These are phyloP conservation scores for Paraglomus brasilianum DNA, from an alignment of 192 early-diverging fungal species.

Conservation along the genomic window DNA sequence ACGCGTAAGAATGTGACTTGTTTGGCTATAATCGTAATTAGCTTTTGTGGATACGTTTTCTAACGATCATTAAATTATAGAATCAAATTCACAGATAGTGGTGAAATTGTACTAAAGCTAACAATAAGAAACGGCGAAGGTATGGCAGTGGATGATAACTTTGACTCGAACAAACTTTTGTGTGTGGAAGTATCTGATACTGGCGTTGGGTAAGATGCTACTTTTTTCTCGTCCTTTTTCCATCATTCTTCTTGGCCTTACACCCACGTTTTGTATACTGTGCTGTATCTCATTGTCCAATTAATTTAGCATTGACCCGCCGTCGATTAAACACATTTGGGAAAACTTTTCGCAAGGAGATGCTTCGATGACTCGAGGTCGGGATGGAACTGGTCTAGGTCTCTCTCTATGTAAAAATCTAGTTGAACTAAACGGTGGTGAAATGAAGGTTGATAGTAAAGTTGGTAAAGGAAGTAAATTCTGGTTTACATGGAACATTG, in stretches of 20 bases:
- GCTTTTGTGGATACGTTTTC: too few relatives aligned
- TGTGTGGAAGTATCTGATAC: constrained; percentile 67
- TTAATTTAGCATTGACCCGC: constrained; percentile 52
- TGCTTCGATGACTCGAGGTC: constrained; percentile 65
- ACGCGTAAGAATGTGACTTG: constrained; percentile 34
- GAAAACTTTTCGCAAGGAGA: constrained; percentile 74
- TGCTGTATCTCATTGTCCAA: too few relatives aligned
- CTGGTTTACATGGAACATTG: constrained; percentile 55
- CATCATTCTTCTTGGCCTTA: too few relatives aligned
- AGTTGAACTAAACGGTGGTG: constrained; percentile 67
- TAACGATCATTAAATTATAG: neutral
- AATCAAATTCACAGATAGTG: constrained; percentile 52
- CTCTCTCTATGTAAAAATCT: constrained; percentile 74
- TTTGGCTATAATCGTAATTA: too few relatives aligned
- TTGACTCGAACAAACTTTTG: constrained; percentile 37
- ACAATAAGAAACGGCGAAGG: neutral
- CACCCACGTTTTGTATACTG: too few relatives aligned
- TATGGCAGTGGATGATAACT: neutral
- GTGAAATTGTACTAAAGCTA: constrained; percentile 32
- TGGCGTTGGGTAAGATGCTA: constrained; percentile 54
- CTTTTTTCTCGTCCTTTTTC: too few relatives aligned
- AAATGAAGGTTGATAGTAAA: constrained; percentile 63
- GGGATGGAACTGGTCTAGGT: constrained; percentile 77
- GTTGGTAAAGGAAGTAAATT: constrained; percentile 65
- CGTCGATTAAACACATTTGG: constrained; percentile 66